These are phyloP conservation scores for Leccinum boreale DNA, from an alignment of 768 basidiomycete species.

Conservation along the genomic window DNA sequence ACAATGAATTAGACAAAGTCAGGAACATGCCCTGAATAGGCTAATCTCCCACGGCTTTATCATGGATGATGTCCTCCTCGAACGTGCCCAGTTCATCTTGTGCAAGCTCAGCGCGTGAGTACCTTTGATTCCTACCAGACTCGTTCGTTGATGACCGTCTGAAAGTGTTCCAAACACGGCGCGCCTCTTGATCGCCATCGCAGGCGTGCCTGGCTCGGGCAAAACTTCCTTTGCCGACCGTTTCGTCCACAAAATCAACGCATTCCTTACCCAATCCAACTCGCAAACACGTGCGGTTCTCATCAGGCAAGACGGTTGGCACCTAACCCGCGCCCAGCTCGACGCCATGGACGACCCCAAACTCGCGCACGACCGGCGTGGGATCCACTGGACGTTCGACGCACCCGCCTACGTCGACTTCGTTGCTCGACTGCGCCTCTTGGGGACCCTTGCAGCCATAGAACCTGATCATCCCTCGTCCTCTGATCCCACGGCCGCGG, in stretches of 20 bases:
- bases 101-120: constrained; percentile 39
- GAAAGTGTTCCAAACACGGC: constrained; percentile 15
- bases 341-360: constrained; percentile 73
- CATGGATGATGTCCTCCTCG: constrained; percentile 35
- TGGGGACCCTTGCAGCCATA: constrained; percentile 4
- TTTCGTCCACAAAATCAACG: constrained; percentile 53
- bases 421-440: constrained; percentile 50
- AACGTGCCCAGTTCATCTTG: constrained; percentile 34
- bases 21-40: too few species aligned
- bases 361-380: constrained; percentile 75
- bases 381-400: constrained; percentile 92
- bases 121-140: background rate
- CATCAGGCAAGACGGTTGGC: constrained; percentile 91
- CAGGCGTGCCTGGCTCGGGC: constrained; percentile 82
- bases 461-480: constrained; percentile 49
- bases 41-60: background rate
- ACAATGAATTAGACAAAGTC: too few species aligned
- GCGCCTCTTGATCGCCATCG: constrained; percentile 68
- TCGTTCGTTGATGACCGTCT: background rate
- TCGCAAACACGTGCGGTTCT: constrained; percentile 47
- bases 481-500: constrained; percentile 51
- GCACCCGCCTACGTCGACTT: constrained; percentile 68
- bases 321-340: constrained; percentile 75
- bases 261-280: constrained; percentile 26
- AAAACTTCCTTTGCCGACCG: constrained; percentile 75